Conservation (phyloP, 2,329 filamentous ascomycete genomes). For the Cladosporium sp. region DNA sequence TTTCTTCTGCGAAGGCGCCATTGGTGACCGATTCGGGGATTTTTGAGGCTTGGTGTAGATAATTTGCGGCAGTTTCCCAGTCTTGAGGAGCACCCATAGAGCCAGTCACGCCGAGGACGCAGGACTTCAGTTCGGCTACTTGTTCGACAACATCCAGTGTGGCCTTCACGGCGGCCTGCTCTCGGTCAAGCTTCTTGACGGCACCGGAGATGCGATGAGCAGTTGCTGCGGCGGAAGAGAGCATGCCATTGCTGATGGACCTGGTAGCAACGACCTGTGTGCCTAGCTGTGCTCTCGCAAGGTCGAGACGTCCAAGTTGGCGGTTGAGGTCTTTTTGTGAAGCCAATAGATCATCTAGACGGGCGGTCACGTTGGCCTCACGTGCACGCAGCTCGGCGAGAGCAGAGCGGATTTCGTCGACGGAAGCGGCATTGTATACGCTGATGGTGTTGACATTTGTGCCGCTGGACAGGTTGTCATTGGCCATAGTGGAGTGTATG, state of each 20-base stretch:
- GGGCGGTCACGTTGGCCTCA: slow-evolving; percentile 71
- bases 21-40: slow-evolving; percentile 78
- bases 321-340: slow-evolving; percentile 85
- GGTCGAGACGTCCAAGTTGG: slow-evolving; percentile 82
- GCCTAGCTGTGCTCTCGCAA: slow-evolving; percentile 83
- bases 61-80: slow-evolving; percentile 94
- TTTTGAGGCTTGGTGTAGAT: slow-evolving; percentile 78
- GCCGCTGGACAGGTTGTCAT: not conserved
- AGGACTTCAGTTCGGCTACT: slow-evolving; percentile 94
- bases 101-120: slow-evolving; percentile 88
- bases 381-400: slow-evolving; percentile 73
- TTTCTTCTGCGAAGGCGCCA: slow-evolving; percentile 83
- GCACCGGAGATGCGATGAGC: slow-evolving; percentile 82
- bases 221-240: slow-evolving; percentile 80
- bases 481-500: slow-evolving; percentile 9
- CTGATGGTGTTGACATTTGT: not conserved
- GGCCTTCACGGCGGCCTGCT: slow-evolving; percentile 87
- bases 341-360: slow-evolving; percentile 73
- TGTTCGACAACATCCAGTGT: slow-evolving; percentile 92
- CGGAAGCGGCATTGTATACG: slow-evolving; percentile 62
- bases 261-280: slow-evolving; percentile 82
- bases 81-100: slow-evolving; percentile 98
- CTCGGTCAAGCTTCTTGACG: slow-evolving; percentile 83
- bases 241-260: slow-evolving; percentile 84
- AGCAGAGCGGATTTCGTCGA: slow-evolving; percentile 76